Evolutionary conservation across 169 alveolate genomes (phyloP), one percentile per base, ranked within the genome.

Genomic region (Babesia divergens): DNA sequence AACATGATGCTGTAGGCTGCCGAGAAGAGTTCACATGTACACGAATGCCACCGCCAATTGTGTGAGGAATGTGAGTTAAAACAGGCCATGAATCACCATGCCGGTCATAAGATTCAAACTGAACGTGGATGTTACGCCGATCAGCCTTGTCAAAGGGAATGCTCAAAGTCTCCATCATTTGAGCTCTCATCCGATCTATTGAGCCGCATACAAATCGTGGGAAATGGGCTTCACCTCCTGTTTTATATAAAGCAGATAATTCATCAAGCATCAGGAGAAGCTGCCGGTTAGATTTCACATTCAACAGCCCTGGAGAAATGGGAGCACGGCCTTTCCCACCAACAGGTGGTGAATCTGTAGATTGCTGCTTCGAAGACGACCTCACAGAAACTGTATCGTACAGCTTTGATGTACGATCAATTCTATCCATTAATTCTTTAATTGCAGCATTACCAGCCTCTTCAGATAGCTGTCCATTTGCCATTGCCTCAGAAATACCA

Each of bases 171-270:
- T 66, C 87, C 14, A 31, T 26, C 16, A 3, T 20, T n/a, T 18
- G 42, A 6, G 59, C 87, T 22, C 18, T 9, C 31, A 18, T 34
- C 32, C 87, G 74, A 38, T 79, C 87, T 7, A 79, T 37, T 18
- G 62, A 20, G 2, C 87, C 87, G 56, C 87, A 79, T 22, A 79
- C 87, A 43, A 24, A 68, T 8, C 87, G 75, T 9, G 87, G 87
- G 80, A 79, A 79, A 44, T 79, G 87, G 11, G 87, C 52, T 51
- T 79, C 87, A n/a, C 85, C 79, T 9, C 85, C 85, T 0, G 79
- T 34, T 32, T 31, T 42, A 40, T 76, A 76, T 46, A 64, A 38
- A 2, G 46, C 38, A n/a, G 85, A 38, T 16, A 76, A 54, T 26
- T 69, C 51, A 43, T 76, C 85, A 18, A 76, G 46, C 52, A 66